Evolutionary conservation across 352 stramenopile genomes (phyloP), one percentile per base, ranked within the genome.

Genomic region (Globisporangium heterothallicum): DNA sequence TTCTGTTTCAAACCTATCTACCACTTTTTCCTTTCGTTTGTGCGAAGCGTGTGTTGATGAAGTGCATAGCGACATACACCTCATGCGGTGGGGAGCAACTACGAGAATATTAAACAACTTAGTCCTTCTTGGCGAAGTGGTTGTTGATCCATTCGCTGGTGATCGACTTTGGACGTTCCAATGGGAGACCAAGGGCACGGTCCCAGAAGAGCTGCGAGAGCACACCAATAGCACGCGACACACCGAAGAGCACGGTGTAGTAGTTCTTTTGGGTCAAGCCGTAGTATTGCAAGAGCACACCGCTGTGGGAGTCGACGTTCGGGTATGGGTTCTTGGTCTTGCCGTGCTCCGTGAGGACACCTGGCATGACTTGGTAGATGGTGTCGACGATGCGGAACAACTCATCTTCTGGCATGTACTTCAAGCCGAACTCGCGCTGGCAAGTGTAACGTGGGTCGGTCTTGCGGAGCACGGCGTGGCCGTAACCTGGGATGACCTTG

Each of bases 281-380:
- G 81, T 99, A 99, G 83, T 99, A 96, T 88, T 97, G 97, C 26
- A 99, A 83, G 61, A 99, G 82, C 64, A 99, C 96, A 59, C 97
- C 97, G 19, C 78, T 97, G 85, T 99, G 97, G 49, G 88, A 98
- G 83, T 99, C 96, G 49, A 99, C 96, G 80, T 99, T 99, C 52
- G 96, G 96, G 78, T 98, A 99, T 46, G 96, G 96, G 84, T 99
- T 99, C 78, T 98, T 97, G 50, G 97, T 98, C 88, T 99, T 99
- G 66, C 96, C 97, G 78, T 99, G 96, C 80, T 99, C 95, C 25
- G 94, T 98, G 49, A 99, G 81, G 41, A 99, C 95, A 57, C 88
- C 96, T 7, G 96, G 97, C 90, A 99, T 98, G 45, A 99, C 96
- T 70, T 98, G 79, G 80, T 99, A 99, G 70, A 99, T 99, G 61